Conservation (phyloP, 345 rosid species). For the Gossypium longicalyx region DNA sequence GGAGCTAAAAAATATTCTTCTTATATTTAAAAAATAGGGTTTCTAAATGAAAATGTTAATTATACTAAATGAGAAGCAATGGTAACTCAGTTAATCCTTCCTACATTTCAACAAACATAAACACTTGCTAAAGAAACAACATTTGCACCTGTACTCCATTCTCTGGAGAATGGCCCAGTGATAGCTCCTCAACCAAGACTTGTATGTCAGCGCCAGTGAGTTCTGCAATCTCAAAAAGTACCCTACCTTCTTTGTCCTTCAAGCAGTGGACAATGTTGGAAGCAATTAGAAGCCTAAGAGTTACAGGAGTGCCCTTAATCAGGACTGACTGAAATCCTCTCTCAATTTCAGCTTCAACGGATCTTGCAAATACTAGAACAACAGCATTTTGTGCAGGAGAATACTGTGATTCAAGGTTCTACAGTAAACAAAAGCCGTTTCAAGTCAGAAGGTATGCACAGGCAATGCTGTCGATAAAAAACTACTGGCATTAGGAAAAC, state of each 20-base stretch:
- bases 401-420: slow-evolving; percentile 44
- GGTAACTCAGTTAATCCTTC: slow-evolving; percentile 1
- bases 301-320: slow-evolving; percentile 31
- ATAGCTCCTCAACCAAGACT: slow-evolving; percentile 30
- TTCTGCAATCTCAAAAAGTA: slow-evolving; percentile 30
- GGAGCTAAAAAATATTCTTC: not conserved
- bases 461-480: not conserved
- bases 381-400: slow-evolving; percentile 65
- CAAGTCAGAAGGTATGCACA: not conserved
- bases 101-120: not conserved
- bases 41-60: not conserved
- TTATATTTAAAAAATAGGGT: not conserved
- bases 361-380: slow-evolving; percentile 51
- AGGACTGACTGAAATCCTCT: slow-evolving; percentile 27
- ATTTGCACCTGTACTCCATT: slow-evolving; percentile 52
- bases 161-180: slow-evolving; percentile 26
- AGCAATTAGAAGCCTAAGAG: slow-evolving; percentile 48
- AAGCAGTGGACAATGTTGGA: slow-evolving; percentile 27
- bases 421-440: slow-evolving; percentile 14
- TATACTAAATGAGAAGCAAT: not conserved
- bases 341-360: slow-evolving; percentile 45
- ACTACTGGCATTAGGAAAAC: slow-evolving; percentile 5
- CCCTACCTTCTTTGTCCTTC: slow-evolving; percentile 21
- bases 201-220: slow-evolving; percentile 40
- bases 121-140: not conserved